Conservation (phyloP, 768 basidiomycete genomes). For the Termitomyces sp. region DNA sequence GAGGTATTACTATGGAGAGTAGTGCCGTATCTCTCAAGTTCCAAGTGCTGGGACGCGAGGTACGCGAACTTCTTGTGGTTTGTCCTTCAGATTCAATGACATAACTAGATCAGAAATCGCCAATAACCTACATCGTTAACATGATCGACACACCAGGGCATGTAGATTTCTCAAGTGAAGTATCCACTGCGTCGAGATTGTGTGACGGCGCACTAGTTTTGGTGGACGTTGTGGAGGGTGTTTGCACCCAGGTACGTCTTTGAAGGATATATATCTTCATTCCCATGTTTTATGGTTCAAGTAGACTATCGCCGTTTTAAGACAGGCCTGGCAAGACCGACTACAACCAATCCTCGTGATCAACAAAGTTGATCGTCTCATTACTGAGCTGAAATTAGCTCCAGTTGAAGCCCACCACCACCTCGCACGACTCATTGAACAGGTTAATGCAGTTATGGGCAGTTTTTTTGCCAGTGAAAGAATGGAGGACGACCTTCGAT, state of each 20-base stretch:
- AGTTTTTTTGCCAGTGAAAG: constrained; percentile 91
- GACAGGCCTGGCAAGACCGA: constrained; percentile 90
- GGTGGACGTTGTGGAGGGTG: constrained; percentile 96
- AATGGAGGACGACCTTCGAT: constrained; percentile 94
- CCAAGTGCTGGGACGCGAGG: constrained; percentile 67
- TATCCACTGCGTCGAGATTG: constrained; percentile 87
- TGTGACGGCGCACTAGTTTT: constrained; percentile 95
- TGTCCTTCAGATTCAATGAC: constrained; percentile 20
- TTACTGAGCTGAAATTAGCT: constrained; percentile 88
- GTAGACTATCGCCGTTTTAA: constrained; percentile 90
- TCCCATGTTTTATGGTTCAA: not conserved
- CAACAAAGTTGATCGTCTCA: constrained; percentile 93
- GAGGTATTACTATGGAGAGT: constrained; percentile 99
- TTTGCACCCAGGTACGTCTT: constrained; percentile 81
- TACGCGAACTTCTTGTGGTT: constrained; percentile 26
- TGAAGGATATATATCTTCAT: not conserved
- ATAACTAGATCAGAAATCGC: constrained; percentile 39
- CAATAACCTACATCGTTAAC: constrained; percentile 79
- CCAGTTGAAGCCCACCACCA: constrained; percentile 94
- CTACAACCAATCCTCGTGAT: constrained; percentile 90
- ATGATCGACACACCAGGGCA: constrained; percentile 99
- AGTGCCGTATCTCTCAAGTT: constrained; percentile 91
- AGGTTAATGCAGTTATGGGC: constrained; percentile 98
- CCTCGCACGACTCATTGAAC: constrained; percentile 87
- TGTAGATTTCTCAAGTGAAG: constrained; percentile 97